Percentiles rank a stretch among this genome's conserved stretches.
Conservation (phyloP, 495 filamentous ascomycete species). For the Penicillium bovifimosum region DNA sequence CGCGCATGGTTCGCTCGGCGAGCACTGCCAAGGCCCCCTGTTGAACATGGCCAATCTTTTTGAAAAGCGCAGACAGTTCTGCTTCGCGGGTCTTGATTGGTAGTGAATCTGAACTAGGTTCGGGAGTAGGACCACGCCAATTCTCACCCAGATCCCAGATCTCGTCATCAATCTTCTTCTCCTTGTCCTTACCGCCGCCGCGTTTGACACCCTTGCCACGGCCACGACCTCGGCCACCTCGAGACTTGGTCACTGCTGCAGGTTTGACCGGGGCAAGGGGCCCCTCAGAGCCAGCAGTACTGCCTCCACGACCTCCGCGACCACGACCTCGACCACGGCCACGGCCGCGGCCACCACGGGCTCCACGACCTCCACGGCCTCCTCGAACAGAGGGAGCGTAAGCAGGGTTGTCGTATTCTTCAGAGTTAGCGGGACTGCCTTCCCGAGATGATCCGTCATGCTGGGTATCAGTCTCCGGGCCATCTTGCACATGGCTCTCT, state of each 20-base stretch:
- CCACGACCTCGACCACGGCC: constrained; percentile 35
- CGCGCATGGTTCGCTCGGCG: constrained; percentile 35
- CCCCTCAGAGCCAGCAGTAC: background rate
- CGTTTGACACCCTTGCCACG: constrained; percentile 15
- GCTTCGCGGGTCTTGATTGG: constrained; percentile 39
- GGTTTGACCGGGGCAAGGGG: constrained; percentile 15
- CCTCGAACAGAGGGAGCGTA: constrained; percentile 16
- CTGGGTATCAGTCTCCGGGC: constrained; percentile 13
- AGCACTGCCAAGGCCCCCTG: constrained; percentile 35
- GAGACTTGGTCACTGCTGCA: constrained; percentile 16
- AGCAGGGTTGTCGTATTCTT: background rate
- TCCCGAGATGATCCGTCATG: constrained; percentile 15
- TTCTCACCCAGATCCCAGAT: constrained; percentile 23
- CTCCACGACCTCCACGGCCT: constrained; percentile 33
- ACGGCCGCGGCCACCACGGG: constrained; percentile 21
- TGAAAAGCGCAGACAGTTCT: constrained; percentile 39
- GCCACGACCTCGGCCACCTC: constrained; percentile 25
- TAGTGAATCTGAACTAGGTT: constrained; percentile 31
- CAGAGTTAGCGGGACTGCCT: constrained; percentile 9
- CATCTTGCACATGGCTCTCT: constrained; percentile 19
- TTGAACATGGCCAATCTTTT: constrained; percentile 38
- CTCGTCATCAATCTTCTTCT: constrained; percentile 27
- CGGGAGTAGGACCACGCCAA: constrained; percentile 32
- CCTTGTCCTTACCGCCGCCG: background rate
- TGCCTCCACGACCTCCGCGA: constrained; percentile 27